A percentile compares a stretch with the other conserved stretches of the same genome.
Conservation (phyloP, 1,139 yeast genomes). For the Yamadazyma epiphylla region DNA sequence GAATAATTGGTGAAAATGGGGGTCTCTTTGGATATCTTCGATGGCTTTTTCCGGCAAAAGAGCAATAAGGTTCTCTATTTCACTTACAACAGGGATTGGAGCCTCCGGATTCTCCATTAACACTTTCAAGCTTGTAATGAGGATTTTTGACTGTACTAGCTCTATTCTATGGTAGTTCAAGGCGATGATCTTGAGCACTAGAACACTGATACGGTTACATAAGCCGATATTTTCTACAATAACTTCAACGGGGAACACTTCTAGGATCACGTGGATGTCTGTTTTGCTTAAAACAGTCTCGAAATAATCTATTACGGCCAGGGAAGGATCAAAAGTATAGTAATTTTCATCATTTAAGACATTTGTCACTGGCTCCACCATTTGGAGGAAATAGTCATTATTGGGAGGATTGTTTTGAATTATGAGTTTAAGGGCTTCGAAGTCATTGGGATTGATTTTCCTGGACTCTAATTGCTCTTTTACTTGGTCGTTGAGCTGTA, state of each 20-base stretch:
- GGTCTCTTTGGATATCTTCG: background rate
- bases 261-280: slow-evolving; percentile 15
- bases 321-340: slow-evolving; percentile 17
- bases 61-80: slow-evolving; percentile 2
- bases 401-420: background rate
- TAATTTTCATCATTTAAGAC: slow-evolving; percentile 6
- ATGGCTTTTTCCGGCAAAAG: background rate
- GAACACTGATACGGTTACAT: slow-evolving; percentile 10
- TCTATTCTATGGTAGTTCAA: slow-evolving; percentile 15
- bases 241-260: slow-evolving; percentile 18
- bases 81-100: slow-evolving; percentile 3
- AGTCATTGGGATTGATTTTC: background rate
- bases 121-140: background rate
- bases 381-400: background rate
- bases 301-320: slow-evolving; percentile 17
- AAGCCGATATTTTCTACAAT: slow-evolving; percentile 14
- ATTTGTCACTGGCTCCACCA: background rate
- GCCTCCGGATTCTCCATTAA: slow-evolving; percentile 4
- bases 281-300: slow-evolving; percentile 18
- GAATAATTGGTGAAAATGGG: background rate
- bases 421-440: background rate
- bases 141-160: slow-evolving; percentile 11
- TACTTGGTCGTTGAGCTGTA: too few relatives aligned
- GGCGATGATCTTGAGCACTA: slow-evolving; percentile 19
- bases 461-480: too few relatives aligned